Evolutionary conservation across 257 asterid species (phyloP).

Genomic region (Knoxia roxburghii): DNA sequence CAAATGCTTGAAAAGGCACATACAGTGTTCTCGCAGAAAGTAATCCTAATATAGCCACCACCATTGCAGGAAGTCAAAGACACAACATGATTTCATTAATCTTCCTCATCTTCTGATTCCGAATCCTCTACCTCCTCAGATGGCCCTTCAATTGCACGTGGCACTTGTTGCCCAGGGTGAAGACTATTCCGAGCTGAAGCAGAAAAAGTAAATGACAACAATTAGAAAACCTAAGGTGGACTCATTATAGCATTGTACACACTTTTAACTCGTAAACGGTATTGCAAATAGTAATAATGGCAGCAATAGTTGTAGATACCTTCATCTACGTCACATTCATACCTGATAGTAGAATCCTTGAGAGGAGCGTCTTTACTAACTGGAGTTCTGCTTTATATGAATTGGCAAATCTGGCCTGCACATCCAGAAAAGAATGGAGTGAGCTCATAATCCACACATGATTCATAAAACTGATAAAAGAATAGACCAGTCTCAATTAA

Average conservation of each 20-base stretch:
- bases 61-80: no score
- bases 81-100: not conserved
- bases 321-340: constrained; percentile 4
- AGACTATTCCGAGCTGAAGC: constrained; percentile 32
- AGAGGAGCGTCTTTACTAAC: constrained; percentile 43
- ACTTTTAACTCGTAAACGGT: not conserved
- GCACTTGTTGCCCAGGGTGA: constrained; percentile 41
- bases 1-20: not conserved
- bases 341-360: constrained; percentile 56
- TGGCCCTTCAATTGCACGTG: constrained; percentile 45
- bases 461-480: not conserved
- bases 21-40: not conserved
- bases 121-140: constrained; percentile 32
- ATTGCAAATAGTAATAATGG: constrained; percentile 1
- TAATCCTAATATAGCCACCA: not conserved
- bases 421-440: constrained; percentile 1
- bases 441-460: not conserved
- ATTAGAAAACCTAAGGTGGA: not conserved
- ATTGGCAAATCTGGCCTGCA: constrained; percentile 66
- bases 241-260: no score
- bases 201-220: constrained; percentile 4
- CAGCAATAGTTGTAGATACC: constrained; percentile 3
- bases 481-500: not conserved
- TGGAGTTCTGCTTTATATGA: constrained; percentile 59
- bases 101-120: constrained; percentile 48